A percentile compares a stretch with the other conserved stretches of the same genome.
Evolutionary conservation across 2,329 filamentous ascomycete genomes (phyloP).

Genomic region (Pseudogymnoascus verrucosus): DNA sequence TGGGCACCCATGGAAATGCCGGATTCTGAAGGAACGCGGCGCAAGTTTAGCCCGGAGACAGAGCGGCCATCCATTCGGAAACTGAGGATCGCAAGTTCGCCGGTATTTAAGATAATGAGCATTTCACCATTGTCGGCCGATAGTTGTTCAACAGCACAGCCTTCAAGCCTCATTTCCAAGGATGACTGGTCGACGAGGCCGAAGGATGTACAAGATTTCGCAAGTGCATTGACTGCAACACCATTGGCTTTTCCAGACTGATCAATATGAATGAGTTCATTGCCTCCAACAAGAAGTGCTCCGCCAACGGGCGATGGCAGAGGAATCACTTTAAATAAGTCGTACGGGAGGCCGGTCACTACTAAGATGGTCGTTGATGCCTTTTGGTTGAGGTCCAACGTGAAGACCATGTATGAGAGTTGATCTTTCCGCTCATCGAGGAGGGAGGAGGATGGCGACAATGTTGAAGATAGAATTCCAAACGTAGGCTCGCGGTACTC

Average conservation of each 20-base stretch:
- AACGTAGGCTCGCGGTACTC: constrained; percentile 98
- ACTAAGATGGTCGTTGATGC: constrained; percentile 90
- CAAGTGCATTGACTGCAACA: constrained; percentile 86
- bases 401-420: constrained; percentile 88
- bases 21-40: constrained; percentile 55
- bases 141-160: constrained; percentile 68
- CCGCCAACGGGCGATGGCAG: constrained; percentile 83
- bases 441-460: constrained; percentile 65
- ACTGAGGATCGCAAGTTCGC: constrained; percentile 63
- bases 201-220: constrained; percentile 74
- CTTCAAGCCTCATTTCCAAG: constrained; percentile 71
- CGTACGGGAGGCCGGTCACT: constrained; percentile 75
- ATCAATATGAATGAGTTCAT: constrained; percentile 91
- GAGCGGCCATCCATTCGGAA: constrained; percentile 87
- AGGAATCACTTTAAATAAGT: constrained; percentile 74
- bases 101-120: constrained; percentile 71
- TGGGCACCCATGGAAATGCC: constrained; percentile 52
- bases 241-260: constrained; percentile 91
- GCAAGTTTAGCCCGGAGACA: constrained; percentile 77
- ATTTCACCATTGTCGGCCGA: constrained; percentile 73
- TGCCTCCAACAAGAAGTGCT: constrained; percentile 74
- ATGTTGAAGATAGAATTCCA: constrained; percentile 77
- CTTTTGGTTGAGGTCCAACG: constrained; percentile 84
- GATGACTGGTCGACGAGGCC: constrained; percentile 79
- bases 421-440: constrained; percentile 71